Conservation (phyloP, 768 basidiomycete species). For the Asterophora lycoperdoides region DNA sequence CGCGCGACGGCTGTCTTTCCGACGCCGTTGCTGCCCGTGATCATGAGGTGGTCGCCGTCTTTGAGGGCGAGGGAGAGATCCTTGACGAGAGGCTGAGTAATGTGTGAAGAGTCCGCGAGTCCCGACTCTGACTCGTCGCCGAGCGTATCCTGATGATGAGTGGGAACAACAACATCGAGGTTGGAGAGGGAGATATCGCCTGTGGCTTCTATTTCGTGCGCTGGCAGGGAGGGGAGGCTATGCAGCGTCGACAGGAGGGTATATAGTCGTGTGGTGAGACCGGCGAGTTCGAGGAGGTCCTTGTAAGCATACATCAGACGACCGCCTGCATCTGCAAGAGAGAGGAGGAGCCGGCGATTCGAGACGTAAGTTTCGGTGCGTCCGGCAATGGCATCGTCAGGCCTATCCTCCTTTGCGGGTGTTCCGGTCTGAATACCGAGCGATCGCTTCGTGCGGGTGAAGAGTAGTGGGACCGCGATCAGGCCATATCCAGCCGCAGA, state of each 20-base stretch:
- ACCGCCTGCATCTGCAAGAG: constrained; percentile 95
- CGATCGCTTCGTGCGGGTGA: constrained; percentile 51
- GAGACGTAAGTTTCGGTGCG: constrained; percentile 79
- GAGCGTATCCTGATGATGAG: constrained; percentile 4
- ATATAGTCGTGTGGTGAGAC: constrained; percentile 87
- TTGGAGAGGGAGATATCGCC: constrained; percentile 58
- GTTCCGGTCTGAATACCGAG: constrained; percentile 25
- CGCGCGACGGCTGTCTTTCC: constrained; percentile 89
- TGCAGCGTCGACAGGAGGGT: constrained; percentile 83
- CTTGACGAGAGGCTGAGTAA: constrained; percentile 55
- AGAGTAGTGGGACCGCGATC: constrained; percentile 86
- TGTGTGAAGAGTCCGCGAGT: constrained; percentile 7
- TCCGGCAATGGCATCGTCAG: constrained; percentile 41
- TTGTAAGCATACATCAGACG: constrained; percentile 97
- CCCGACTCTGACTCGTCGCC: constrained; percentile 3
- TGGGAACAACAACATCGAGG: constrained; percentile 70
- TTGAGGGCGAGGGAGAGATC: constrained; percentile 61
- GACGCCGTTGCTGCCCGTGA: constrained; percentile 90
- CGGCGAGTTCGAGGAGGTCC: constrained; percentile 91
- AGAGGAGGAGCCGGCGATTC: constrained; percentile 83
- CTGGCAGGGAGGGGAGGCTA: constrained; percentile 54
- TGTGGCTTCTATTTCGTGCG: constrained; percentile 28
- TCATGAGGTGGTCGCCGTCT: constrained; percentile 84
- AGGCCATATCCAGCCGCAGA: constrained; percentile 88
- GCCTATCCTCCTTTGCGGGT: constrained; percentile 4